Evolutionary conservation across 495 filamentous ascomycete genomes (phyloP).

Genomic region (Tuber aestivum): DNA sequence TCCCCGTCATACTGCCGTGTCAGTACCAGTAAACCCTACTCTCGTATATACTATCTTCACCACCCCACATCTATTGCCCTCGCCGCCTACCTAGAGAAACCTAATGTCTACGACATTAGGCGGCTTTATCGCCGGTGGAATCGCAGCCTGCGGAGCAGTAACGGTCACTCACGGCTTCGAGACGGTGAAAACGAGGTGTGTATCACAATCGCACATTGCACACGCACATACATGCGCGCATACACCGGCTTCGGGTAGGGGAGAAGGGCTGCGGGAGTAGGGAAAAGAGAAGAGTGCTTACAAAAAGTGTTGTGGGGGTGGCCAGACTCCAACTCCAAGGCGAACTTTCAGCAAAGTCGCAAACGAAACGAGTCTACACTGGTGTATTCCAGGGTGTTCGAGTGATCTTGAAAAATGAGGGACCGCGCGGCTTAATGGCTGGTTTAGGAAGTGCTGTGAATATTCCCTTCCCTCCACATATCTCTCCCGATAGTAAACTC

Average conservation of each 20-base stretch:
- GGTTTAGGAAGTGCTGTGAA: slow-evolving; percentile 79
- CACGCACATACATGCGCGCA: not conserved
- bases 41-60: not conserved
- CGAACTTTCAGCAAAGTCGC: slow-evolving; percentile 79
- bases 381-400: slow-evolving; percentile 89
- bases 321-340: slow-evolving; percentile 87
- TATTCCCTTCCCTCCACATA: slow-evolving; percentile 15
- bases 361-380: slow-evolving; percentile 77
- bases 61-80: not conserved
- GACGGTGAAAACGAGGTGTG: slow-evolving; percentile 93
- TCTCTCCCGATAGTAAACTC: not conserved
- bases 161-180: slow-evolving; percentile 98
- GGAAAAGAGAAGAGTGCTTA: slow-evolving; percentile 2
- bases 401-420: slow-evolving; percentile 89
- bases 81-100: not conserved
- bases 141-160: slow-evolving; percentile 94
- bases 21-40: not conserved
- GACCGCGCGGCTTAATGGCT: slow-evolving; percentile 74
- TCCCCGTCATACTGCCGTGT: not conserved
- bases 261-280: too few species aligned
- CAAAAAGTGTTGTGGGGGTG: slow-evolving; percentile 15
- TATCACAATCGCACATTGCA: slow-evolving; percentile 5
- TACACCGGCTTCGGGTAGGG: not conserved
- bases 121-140: slow-evolving; percentile 86
- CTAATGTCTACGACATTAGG: slow-evolving; percentile 43